A percentile compares a stretch with the other conserved stretches of the same genome.
Evolutionary conservation across 805 yeast species (phyloP).

Genomic region (Saccharomycopsis sp.): DNA sequence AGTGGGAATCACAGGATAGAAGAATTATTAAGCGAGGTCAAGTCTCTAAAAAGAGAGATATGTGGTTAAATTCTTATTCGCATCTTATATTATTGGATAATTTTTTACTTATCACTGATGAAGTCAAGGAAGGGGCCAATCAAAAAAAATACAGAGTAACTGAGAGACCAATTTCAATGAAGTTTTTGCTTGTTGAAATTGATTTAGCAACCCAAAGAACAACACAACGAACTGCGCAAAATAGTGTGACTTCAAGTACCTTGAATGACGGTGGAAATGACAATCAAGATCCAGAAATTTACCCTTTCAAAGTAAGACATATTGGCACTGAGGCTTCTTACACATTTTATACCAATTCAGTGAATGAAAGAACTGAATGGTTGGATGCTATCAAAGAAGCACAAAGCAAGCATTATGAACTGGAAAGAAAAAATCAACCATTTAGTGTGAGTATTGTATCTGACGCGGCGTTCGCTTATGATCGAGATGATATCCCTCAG

Average conservation of each 20-base stretch:
- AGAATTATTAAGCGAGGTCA: conserved; percentile 52
- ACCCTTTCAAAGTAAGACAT: conserved; percentile 45
- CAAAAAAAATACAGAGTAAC: conserved; percentile 33
- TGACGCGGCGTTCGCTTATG: conserved; percentile 59
- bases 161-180: conserved; percentile 58
- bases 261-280: not conserved
- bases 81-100: conserved; percentile 64
- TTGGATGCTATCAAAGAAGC: conserved; percentile 42
- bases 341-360: conserved; percentile 42
- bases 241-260: not conserved
- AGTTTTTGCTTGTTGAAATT: conserved; percentile 46
- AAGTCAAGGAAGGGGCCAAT: conserved; percentile 34
- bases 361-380: conserved; percentile 55
- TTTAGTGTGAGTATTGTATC: conserved; percentile 47
- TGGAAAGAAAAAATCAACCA: conserved; percentile 40
- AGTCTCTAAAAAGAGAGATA: conserved; percentile 54
- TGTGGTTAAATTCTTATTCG: conserved; percentile 49
- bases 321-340: conserved; percentile 48
- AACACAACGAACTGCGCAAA: not conserved
- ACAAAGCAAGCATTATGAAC: conserved; percentile 33
- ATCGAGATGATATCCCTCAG: conserved; percentile 40
- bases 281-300: conserved; percentile 22
- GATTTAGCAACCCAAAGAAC: conserved; percentile 2
- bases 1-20: conserved; percentile 48
- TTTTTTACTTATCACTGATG: conserved; percentile 58